Base-by-base conservation (phyloP, 2,329 filamentous ascomycete species). In the Apiospora malaysiana region DNA sequence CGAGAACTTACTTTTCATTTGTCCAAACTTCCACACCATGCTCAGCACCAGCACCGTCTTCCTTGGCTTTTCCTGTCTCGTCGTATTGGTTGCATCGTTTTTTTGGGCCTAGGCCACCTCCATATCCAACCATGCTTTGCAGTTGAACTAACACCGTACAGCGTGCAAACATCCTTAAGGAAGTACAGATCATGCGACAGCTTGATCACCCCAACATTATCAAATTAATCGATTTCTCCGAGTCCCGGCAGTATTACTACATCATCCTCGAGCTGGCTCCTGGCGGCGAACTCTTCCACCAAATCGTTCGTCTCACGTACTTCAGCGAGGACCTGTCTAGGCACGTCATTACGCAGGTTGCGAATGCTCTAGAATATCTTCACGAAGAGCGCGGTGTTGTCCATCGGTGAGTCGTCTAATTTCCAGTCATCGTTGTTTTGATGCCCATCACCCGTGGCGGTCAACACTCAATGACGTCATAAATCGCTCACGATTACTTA, bases 161-260 rank as follows among this genome's bases (percentile, higher is more conserved):
- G 96, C 90, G 96, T 84, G 94, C 95, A 74, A 99, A 98, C 79
- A 98, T 99, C 75, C 85, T 99, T 73, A 99, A 99, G 84, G 96
- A 99, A 82, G 96, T 99, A 18, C 94, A 97, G 78, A 99, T 99
- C 76, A 99, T 99, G 95, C 94, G 95, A 74, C 93, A 97, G 78
- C 87, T 99, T 66, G 94, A 98, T 75, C 96, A 99, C 76, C 95
- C 95, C 73, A 98, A 98, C 80, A 96, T 99, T 72, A 91, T 98
- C 81, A 95, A 94, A 80, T 89, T 99, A 71, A 88, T 98, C 77
- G 94, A 97, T 78, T 98, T 98, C 79, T 93, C 93, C 74, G 96
- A 99, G 82, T 97, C 95, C 0, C 89, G 89, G 71, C 94, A 98
- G 81, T 98, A 98, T 81, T 98, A 98, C 83, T 99, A 97, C 84